Evolutionary conservation across 306 rosid genomes (phyloP).

Genomic region (Dalbergia oliveri): DNA sequence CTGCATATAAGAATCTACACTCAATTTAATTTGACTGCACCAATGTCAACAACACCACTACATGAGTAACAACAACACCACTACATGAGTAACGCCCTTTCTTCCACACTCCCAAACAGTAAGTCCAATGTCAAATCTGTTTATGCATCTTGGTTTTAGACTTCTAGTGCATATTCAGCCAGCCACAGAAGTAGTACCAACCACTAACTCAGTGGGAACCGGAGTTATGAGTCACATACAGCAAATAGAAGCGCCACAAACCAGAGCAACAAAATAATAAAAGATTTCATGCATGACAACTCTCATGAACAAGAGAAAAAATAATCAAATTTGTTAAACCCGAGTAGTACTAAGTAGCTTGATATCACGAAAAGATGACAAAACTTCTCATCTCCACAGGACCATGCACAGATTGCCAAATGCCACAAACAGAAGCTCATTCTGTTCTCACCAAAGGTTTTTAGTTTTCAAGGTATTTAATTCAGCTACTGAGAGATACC

Average conservation of each 20-base stretch:
- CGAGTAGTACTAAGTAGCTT: not conserved
- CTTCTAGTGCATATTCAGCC: slow-evolving; percentile 14
- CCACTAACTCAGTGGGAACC: not conserved
- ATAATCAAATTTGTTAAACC: not conserved
- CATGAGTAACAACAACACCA: slow-evolving; percentile 18
- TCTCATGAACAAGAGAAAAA: not conserved
- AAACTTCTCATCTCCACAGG: not conserved
- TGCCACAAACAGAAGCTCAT: not conserved
- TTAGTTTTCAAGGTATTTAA: not conserved
- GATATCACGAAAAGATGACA: not conserved
- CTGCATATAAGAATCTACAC: slow-evolving; percentile 2
- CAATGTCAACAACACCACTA: slow-evolving; percentile 9
- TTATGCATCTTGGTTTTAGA: not conserved
- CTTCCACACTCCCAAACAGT: not conserved
- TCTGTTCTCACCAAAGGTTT: not conserved
- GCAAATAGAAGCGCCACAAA: not conserved
- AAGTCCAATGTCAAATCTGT: slow-evolving; percentile 13
- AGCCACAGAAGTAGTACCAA: slow-evolving; percentile 12
- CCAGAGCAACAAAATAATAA: not conserved
- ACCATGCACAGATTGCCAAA: slow-evolving; percentile 6
- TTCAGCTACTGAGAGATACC: not conserved
- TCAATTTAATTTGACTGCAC: slow-evolving; percentile 5
- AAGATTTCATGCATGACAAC: not conserved
- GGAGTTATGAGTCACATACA: not conserved
- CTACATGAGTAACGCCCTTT: not conserved